Percentiles rank a stretch among this genome's conserved stretches.
Conservation (phyloP, 2,329 filamentous ascomycete genomes). For the Pseudomassariella vexata region DNA sequence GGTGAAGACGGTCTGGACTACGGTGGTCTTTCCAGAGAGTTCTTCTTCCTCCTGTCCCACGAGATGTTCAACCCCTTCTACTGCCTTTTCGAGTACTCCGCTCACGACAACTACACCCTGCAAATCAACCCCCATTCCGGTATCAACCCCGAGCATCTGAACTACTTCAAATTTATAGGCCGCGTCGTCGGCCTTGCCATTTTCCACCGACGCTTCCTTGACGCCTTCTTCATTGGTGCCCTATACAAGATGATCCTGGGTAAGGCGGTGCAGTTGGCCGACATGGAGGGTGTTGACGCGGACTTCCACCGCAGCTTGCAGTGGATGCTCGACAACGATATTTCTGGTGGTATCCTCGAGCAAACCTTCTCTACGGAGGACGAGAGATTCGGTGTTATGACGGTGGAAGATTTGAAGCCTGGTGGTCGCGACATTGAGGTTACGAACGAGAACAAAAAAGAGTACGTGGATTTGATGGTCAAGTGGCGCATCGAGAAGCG, state of each 20-base stretch:
- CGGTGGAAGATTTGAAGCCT: slow-evolving; percentile 89
- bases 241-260: slow-evolving; percentile 99
- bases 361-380: slow-evolving; percentile 97
- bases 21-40: slow-evolving; percentile 93
- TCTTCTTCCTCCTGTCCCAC: slow-evolving; percentile 98
- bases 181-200: slow-evolving; percentile 95
- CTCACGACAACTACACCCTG: slow-evolving; percentile 98
- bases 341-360: slow-evolving; percentile 84
- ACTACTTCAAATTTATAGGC: slow-evolving; percentile 99
- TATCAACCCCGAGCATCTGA: slow-evolving; percentile 98
- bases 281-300: slow-evolving; percentile 98
- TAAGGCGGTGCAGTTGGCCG: slow-evolving; percentile 84
- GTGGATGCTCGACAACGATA: slow-evolving; percentile 98
- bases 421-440: slow-evolving; percentile 88
- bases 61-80: slow-evolving; percentile 99
- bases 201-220: slow-evolving; percentile 94
- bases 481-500: slow-evolving; percentile 99
- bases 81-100: slow-evolving; percentile 98
- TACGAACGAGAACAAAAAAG: slow-evolving; percentile 97
- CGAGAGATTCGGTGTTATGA: slow-evolving; percentile 91
- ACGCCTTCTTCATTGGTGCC: slow-evolving; percentile 98
- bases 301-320: slow-evolving; percentile 95
- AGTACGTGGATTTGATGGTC: slow-evolving; percentile 97
- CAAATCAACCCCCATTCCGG: slow-evolving; percentile 99
- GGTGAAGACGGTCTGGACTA: slow-evolving; percentile 98